Evolutionary conservation across 805 yeast genomes (phyloP), one percentile per base, ranked within the genome.

Genomic region (Candida pseudofarinosa): DNA sequence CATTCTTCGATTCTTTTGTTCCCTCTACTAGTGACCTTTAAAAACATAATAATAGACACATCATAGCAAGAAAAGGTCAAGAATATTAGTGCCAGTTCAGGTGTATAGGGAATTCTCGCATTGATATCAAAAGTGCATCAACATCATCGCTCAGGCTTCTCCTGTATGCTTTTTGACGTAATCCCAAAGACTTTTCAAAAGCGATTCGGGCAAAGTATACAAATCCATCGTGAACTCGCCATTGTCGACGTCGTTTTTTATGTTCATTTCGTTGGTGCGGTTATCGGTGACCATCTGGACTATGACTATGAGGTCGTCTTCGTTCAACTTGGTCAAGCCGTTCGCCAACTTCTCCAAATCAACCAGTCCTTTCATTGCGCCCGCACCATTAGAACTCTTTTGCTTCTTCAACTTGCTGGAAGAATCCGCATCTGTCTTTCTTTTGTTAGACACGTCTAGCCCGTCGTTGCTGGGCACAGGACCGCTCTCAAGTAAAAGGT

Each of bases 281-380:
- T 93, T 93, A 63, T 91, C 98, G 35, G 96, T 89, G 33, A 91
- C 93, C 97, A 91, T 90, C 67, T 91, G 98, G 42, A 91, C 98
- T 38, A 93, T 93, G 28, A 89, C 95, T 39, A 93, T 79, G 52
- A 91, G 73, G 64, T 93, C 97, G 59, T 93, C 98, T 65, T 91
- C 98, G 45, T 75, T 82, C 51, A 91, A 74, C 64, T 87, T 87
- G 41, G 95, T 88, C 54, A 91, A 76, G 2, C 93, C 91, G 47
- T 84, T 88, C 4, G 98, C 97, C 57, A 91, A 76, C 59, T 83
- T 83, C 60, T 91, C 99, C 53, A 93, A 73, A 60, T 91, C 97
- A 28, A 93, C 83, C 30, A 75, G 74, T 4, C 90, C 93, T 60
- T 85, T 86, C 16, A 79, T 65, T 16, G 93, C 71, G 31, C 50